Percentiles rank a stretch among this genome's conserved stretches.
Conservation (phyloP, 129 eudicot genomes). For the Rutidosis leptorrhynchoides region DNA sequence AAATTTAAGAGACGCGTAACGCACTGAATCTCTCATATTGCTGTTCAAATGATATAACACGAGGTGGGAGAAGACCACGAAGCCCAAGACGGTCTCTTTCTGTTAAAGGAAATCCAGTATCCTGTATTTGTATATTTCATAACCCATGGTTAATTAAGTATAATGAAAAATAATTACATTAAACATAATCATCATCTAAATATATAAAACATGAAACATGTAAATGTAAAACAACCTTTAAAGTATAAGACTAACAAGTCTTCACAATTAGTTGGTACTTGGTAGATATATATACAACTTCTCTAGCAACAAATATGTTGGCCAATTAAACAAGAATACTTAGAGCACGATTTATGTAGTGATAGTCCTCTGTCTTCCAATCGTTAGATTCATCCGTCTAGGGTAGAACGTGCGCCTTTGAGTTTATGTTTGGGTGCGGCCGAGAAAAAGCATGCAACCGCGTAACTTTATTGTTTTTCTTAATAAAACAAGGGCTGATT, state of each 20-base stretch:
- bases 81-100: conserved; percentile 98
- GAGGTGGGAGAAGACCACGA: conserved; percentile 99
- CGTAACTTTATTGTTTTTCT: no score
- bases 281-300: background rate
- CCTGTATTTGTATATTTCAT: conserved; percentile 50
- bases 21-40: conserved; percentile 92
- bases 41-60: conserved; percentile 92
- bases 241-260: background rate
- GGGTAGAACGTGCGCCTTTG: no score
- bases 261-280: background rate
- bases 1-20: conserved; percentile 30
- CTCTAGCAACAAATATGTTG: background rate
- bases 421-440: no score
- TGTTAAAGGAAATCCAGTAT: conserved; percentile 93
- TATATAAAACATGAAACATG: background rate
- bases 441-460: no score
- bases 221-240: background rate
- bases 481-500: no score
- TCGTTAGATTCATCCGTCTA: no score
- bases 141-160: conserved; percentile 1
- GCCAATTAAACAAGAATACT: no score
- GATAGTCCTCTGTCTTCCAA: no score
- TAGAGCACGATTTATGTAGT: no score
- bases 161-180: background rate
- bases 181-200: conserved; percentile 8